Conservation (phyloP, 805 yeast genomes). For the Spencermartinsiella europaea region DNA sequence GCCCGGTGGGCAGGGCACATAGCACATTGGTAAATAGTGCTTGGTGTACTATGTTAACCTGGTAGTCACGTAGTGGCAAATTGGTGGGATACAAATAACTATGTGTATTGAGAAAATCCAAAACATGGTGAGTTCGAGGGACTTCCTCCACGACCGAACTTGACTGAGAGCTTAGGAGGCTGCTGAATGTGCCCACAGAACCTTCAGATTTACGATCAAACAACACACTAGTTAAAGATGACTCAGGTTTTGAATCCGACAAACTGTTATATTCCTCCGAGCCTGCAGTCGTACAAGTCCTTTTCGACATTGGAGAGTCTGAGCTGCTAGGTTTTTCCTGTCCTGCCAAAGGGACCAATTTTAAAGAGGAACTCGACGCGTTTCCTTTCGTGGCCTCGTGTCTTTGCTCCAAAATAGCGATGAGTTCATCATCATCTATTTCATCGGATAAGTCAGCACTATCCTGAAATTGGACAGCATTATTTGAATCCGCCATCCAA, state of each 20-base stretch:
- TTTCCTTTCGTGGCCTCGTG: no score
- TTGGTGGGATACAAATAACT: constrained; percentile 81
- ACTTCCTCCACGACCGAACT: neutral
- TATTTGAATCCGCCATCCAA: no score
- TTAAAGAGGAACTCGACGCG: no score
- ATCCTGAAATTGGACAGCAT: neutral
- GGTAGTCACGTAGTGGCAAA: constrained; percentile 80
- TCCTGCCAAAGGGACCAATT: no score
- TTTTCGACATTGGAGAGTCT: no score
- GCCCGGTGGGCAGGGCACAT: constrained; percentile 94
- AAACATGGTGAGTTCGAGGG: constrained; percentile 46
- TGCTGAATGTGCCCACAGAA: neutral
- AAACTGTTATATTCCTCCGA: no score
- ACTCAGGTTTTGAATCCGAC: no score
- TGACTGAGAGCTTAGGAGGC: neutral
- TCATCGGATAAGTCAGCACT: neutral
- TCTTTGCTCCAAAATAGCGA: neutral
- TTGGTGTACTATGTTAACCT: constrained; percentile 67
- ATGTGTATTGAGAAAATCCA: constrained; percentile 36
- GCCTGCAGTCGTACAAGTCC: no score
- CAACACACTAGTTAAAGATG: no score
- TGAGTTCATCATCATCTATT: neutral
- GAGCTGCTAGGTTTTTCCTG: no score
- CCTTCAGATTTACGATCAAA: neutral
- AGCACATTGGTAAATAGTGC: constrained; percentile 70